phyloP scores from a whole-genome alignment of 257 asterid genomes.

The Solanum commersonii region DNA sequence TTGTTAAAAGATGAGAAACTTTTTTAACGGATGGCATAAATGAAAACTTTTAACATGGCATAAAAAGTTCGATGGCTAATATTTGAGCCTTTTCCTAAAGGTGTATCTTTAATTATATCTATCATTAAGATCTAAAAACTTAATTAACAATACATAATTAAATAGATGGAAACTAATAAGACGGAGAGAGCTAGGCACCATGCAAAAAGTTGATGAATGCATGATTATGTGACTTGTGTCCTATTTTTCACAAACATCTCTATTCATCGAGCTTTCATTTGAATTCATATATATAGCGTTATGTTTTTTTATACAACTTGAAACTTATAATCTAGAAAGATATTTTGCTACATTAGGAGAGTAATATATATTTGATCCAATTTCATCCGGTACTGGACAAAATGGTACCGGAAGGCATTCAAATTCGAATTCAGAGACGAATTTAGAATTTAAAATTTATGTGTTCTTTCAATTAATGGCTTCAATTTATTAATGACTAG shows the following conservation, averaged over 20 bases:
- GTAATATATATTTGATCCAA: not conserved
- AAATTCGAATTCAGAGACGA: fast-evolving
- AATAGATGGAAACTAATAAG: not conserved
- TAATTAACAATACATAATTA: not conserved
- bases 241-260: not conserved
- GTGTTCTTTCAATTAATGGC: not conserved
- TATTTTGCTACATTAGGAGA: too few species aligned
- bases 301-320: not conserved
- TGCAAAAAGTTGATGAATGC: not conserved
- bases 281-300: not conserved
- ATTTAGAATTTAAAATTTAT: not conserved
- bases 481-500: not conserved
- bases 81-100: too few species aligned
- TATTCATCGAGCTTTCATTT: not conserved
- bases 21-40: too few species aligned
- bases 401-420: not conserved
- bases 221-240: not conserved
- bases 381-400: not conserved
- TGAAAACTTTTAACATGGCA: too few species aligned
- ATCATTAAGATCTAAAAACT: not conserved
- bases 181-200: not conserved
- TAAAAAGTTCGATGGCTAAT: too few species aligned
- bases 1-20: too few species aligned
- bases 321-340: not conserved
- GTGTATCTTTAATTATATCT: not conserved